Base-by-base conservation (phyloP, 495 filamentous ascomycete species). In the Articulospora tetracladia region DNA sequence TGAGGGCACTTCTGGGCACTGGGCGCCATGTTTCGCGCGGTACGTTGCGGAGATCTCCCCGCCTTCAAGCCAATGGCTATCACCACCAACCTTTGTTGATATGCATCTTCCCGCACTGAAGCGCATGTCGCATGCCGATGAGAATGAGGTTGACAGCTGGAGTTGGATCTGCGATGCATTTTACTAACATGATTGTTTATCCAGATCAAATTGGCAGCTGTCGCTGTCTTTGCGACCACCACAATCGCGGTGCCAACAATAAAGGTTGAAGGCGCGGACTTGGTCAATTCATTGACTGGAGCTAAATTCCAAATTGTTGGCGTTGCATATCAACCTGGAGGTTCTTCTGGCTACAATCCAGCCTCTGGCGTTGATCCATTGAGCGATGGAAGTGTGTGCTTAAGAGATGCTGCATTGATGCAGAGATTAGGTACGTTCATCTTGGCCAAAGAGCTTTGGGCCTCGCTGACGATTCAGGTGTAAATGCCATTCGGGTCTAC, bases 401-500 rank as follows among this genome's bases (percentile, higher is more conserved):
- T 93, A 65, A 87, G 93, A 52, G 93, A 98, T 80, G 93, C 94
- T 52, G 92, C 92, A 11, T 76, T 98, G 24, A 91, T 98, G 84
- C 93, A 98, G 78, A 71, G 80, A 25, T 78, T 98, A 57, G 89
- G 87, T 74, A 74, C 13, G 53, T 22, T 25, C n/a, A 6, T 2
- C 22, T 32, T n/a, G n/a, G n/a, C 13, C n/a, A 3, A 22, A 57
- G 59, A 23, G 27, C 24, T 36, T 55, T 20, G 17, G 24, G n/a
- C 1, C 23, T n/a, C 17, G 28, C 44, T 62, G 32, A 66, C 23
- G 11, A 36, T 32, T 39, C 56, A 81, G 85, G 82, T 54, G 72
- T 94, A 62, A 97, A 98, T 78, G 87, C 91, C 27, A 93, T 98
- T 72, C 90, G 93, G 61, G 84, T 94, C 10, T 98, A 98, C 80